phyloP scores from a whole-genome alignment of 495 filamentous ascomycete species.

The Xylaria cubensis region DNA sequence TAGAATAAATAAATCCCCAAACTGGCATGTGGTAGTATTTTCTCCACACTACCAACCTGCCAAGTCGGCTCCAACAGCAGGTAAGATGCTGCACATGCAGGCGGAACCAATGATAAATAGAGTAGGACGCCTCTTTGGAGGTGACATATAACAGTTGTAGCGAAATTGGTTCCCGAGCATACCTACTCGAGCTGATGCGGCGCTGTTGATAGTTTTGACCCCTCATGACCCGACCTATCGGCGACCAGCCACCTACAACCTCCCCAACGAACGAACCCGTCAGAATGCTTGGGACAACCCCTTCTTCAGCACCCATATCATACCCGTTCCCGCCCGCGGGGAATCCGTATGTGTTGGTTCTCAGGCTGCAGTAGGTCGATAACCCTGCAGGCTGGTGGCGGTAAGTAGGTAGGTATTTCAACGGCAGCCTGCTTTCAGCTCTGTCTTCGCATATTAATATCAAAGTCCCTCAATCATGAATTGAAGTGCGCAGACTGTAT shows the following conservation, averaged over 20 bases:
- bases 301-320: background rate
- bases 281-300: background rate
- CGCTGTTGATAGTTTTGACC: background rate
- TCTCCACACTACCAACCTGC: background rate
- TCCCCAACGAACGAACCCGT: background rate
- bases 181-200: background rate
- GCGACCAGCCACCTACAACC: conserved; percentile 2
- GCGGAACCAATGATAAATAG: conserved; percentile 3
- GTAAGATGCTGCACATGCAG: background rate
- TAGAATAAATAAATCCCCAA: background rate
- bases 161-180: no score
- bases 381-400: conserved; percentile 3
- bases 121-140: background rate
- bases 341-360: conserved; percentile 8
- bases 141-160: background rate
- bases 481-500: background rate
- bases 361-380: conserved; percentile 7
- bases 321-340: background rate
- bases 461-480: background rate
- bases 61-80: background rate
- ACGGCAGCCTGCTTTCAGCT: conserved; percentile 10
- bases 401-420: background rate
- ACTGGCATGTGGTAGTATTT: background rate
- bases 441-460: background rate
- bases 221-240: conserved; percentile 13